Evolutionary conservation across 768 basidiomycete species (phyloP), one percentile per base, ranked within the genome.

Genomic region (Neoboletus subvelutipes): DNA sequence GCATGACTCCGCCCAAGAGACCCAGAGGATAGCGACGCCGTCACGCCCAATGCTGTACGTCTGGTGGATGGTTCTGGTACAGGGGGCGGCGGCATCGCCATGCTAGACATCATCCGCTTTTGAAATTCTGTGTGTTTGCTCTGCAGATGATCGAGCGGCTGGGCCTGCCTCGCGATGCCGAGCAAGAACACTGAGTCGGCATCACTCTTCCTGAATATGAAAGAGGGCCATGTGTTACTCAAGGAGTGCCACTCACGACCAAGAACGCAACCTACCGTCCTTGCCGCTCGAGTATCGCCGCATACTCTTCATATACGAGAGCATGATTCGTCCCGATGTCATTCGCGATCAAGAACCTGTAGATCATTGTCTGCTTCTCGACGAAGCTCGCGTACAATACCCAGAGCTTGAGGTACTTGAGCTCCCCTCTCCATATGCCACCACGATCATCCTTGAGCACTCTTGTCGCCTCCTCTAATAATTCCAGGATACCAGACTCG

Each of bases 341-440:
- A 64, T 94, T 94, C 6, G 87, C 87, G 61, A 97, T 79, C 69
- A 98, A 73, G 74, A 94, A 98, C 61, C 85, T 82, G 78, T 90
- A 98, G 62, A 98, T 88, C 70, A 94, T 82, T 17, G 84, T 84
- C 41, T 94, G 88, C 67, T 85, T 85, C 75, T 98, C 95, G 50
- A 98, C 92, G 68, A 92, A 89, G 69, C 86, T 87, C 17, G 95
- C 90, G 71, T 98, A 99, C 46, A 94, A 83, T 50, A 94, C 78
- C 97, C 97, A 99, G 17, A 98, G 77, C 68, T 94, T 93, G 54
- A 98, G 80, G 71, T 98, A 97, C 56, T 90, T 85, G 57, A 92
- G 67, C 66, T 98, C 93, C 54, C 77, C 80, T 64, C 80, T 81
- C 84, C 92, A 98, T 58, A 77, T 78, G 0, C 88, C 86, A 28